A percentile compares a stretch with the other conserved stretches of the same genome.
Evolutionary conservation across 2,329 filamentous ascomycete genomes (phyloP).

Genomic region (Stagonosporopsis tanaceti): DNA sequence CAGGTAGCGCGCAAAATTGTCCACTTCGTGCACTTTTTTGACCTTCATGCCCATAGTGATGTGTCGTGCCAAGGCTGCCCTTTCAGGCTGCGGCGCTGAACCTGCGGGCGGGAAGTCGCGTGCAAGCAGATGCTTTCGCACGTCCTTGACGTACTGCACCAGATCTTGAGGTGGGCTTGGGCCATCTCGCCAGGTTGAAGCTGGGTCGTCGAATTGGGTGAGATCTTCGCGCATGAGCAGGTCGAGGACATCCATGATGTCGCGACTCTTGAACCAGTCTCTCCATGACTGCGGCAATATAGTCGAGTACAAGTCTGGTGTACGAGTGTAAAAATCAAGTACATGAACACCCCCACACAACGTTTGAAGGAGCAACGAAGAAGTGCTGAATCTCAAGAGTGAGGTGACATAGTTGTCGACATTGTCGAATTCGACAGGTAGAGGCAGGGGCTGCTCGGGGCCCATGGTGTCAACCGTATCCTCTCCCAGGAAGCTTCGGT

Average conservation of each 20-base stretch:
- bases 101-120: slow-evolving; percentile 62
- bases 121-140: slow-evolving; percentile 73
- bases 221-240: slow-evolving; percentile 82
- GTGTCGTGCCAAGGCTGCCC: slow-evolving; percentile 70
- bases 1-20: slow-evolving; percentile 87
- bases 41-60: slow-evolving; percentile 91
- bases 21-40: slow-evolving; percentile 95
- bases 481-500: slow-evolving; percentile 2
- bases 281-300: slow-evolving; percentile 84
- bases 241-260: slow-evolving; percentile 79
- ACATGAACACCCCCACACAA: slow-evolving; percentile 98
- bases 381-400: slow-evolving; percentile 77
- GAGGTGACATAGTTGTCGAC: slow-evolving; percentile 80
- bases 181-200: slow-evolving; percentile 53
- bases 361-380: slow-evolving; percentile 79
- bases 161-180: slow-evolving; percentile 63
- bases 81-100: slow-evolving; percentile 43
- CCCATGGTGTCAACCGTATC: slow-evolving; percentile 51
- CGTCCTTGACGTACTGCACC: slow-evolving; percentile 73
- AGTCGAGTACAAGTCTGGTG: slow-evolving; percentile 81
- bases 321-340: slow-evolving; percentile 90
- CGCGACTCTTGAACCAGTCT: slow-evolving; percentile 73
- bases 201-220: slow-evolving; percentile 41
- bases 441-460: slow-evolving; percentile 67
- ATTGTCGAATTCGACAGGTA: slow-evolving; percentile 72